These are phyloP conservation scores for Vaccinium vitisidaea DNA, from an alignment of 148 eudicot genomes.

Conservation along the genomic window DNA sequence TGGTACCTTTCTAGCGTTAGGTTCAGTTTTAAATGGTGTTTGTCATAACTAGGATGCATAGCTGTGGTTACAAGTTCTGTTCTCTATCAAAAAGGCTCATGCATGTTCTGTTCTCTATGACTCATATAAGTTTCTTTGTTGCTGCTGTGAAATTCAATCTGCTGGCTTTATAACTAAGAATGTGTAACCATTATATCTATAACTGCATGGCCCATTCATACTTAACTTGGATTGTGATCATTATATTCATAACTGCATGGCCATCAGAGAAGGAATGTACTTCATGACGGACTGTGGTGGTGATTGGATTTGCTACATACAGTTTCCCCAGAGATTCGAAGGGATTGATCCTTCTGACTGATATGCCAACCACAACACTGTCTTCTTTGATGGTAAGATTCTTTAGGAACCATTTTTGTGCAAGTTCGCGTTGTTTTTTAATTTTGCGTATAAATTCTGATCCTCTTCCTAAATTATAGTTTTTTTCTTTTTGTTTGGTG, in stretches of 20 bases:
- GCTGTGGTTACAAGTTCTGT: too few relatives aligned
- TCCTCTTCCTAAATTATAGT: neutral
- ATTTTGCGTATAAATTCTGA: neutral
- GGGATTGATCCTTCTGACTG: conserved; percentile 94
- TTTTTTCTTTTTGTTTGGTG: neutral
- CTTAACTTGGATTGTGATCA: conserved; percentile 94
- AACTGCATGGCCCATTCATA: conserved; percentile 64
- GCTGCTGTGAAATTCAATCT: too few relatives aligned
- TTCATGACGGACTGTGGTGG: conserved; percentile 98
- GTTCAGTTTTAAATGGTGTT: neutral
- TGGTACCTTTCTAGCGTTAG: neutral
- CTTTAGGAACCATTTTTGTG: neutral
- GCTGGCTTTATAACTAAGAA: too few relatives aligned
- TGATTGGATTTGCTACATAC: conserved; percentile 79
- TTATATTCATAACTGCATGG: conserved; percentile 67
- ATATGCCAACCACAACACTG: conserved; percentile 92
- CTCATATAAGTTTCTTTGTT: too few relatives aligned
- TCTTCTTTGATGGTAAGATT: conserved; percentile 71
- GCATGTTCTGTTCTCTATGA: too few relatives aligned
- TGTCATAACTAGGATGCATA: too few relatives aligned
- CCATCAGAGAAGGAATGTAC: conserved; percentile 87
- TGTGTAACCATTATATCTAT: too few relatives aligned
- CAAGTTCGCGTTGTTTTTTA: neutral
- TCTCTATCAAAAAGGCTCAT: too few relatives aligned
- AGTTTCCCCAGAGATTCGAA: conserved; percentile 90